A percentile compares a stretch with the other conserved stretches of the same genome.
Evolutionary conservation across 352 stramenopile species (phyloP).

Genomic region (Elongisporangium senticosum): DNA sequence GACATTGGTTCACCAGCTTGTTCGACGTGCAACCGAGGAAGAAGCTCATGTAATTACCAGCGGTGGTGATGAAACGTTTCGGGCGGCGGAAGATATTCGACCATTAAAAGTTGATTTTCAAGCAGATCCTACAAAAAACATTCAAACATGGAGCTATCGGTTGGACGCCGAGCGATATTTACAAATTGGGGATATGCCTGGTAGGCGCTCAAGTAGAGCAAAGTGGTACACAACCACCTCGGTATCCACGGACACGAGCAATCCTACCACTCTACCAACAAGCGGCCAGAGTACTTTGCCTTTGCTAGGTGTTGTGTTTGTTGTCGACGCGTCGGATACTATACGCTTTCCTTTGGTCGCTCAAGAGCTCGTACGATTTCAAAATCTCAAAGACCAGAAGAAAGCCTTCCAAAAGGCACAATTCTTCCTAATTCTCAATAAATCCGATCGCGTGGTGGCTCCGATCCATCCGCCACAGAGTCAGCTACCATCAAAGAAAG

Average conservation of each 20-base stretch:
- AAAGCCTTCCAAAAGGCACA: conserved; percentile 24
- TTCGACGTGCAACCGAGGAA: conserved; percentile 19
- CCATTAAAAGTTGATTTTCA: conserved; percentile 3
- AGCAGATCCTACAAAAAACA: conserved; percentile 19
- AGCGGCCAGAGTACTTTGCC: conserved; percentile 18
- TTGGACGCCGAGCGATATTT: conserved; percentile 40
- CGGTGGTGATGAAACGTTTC: too few species aligned
- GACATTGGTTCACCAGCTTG: conserved; percentile 42
- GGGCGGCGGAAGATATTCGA: conserved; percentile 1
- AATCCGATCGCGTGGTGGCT: conserved; percentile 29
- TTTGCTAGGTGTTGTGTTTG: conserved; percentile 38
- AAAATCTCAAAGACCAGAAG: conserved; percentile 28
- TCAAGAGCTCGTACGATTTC: conserved; percentile 36
- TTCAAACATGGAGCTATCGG: conserved; percentile 23
- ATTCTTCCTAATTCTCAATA: conserved; percentile 58
- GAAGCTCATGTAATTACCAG: conserved; percentile 7
- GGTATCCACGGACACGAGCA: conserved; percentile 9
- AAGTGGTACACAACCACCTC: conserved; percentile 25
- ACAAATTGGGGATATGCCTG: conserved; percentile 41
- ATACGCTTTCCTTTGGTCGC: conserved; percentile 47
- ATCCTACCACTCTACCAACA: conserved; percentile 5
- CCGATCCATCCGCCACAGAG: conserved; percentile 4
- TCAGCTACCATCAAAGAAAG: conserved; percentile 15
- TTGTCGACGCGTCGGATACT: conserved; percentile 39
- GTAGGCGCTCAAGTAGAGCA: conserved; percentile 20